Evolutionary conservation across 192 early-diverging fungal genomes (phyloP).

Genomic region (Nowakowskiella sp.): DNA sequence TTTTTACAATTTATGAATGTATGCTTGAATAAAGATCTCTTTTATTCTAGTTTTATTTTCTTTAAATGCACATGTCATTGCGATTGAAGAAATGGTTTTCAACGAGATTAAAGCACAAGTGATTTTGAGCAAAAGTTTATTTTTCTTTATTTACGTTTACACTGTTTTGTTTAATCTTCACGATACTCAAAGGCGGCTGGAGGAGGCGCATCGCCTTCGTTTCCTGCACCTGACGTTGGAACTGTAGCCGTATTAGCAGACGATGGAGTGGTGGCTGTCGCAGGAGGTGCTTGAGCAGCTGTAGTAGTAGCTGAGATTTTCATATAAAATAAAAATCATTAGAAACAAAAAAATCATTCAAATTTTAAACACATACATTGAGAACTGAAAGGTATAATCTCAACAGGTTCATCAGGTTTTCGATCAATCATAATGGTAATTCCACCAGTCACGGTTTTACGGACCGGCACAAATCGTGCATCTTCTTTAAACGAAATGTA

Average conservation of each 20-base stretch:
- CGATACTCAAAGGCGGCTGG: slow-evolving; percentile 21
- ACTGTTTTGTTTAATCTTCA: too few species aligned
- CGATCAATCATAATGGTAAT: slow-evolving; percentile 82
- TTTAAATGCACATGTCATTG: not conserved
- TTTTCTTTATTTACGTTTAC: too few species aligned
- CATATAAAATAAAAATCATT: not conserved
- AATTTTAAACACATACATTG: not conserved
- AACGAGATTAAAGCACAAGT: slow-evolving; percentile 8
- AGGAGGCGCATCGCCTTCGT: slow-evolving; percentile 19
- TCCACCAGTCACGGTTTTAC: slow-evolving; percentile 70
- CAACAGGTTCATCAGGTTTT: slow-evolving; percentile 68
- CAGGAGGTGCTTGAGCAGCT: slow-evolving; percentile 1
- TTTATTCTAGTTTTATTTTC: not conserved
- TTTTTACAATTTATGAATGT: not conserved
- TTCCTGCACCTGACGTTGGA: slow-evolving; percentile 3
- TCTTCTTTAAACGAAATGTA: slow-evolving; percentile 78
- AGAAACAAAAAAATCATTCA: not conserved
- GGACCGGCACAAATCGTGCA: slow-evolving; percentile 83
- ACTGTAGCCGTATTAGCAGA: slow-evolving; percentile 3
- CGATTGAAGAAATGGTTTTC: slow-evolving; percentile 16
- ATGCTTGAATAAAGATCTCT: not conserved
- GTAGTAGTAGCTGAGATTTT: slow-evolving; percentile 1
- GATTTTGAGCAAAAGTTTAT: too few species aligned
- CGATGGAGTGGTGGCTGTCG: not conserved
- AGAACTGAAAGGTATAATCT: slow-evolving; percentile 47